These are phyloP conservation scores for Atkinsonella hypoxylon DNA, from an alignment of 2,329 filamentous ascomycete genomes.

Conservation along the genomic window DNA sequence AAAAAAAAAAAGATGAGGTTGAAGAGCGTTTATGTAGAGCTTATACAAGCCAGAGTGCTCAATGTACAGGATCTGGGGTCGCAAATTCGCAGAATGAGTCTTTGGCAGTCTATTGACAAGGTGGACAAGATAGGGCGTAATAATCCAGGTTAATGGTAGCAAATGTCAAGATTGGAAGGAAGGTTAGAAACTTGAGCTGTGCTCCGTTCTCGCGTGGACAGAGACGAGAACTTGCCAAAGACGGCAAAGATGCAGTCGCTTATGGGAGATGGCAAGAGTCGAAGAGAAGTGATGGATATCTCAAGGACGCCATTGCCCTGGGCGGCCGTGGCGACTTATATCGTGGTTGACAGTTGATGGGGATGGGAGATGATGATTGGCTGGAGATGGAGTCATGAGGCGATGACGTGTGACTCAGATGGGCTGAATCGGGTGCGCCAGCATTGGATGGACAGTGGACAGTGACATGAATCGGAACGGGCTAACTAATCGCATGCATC, in stretches of 20 bases:
- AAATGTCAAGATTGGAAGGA: neutral
- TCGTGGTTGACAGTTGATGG: neutral
- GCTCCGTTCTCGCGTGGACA: neutral
- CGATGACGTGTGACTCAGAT: slow-evolving; percentile 4
- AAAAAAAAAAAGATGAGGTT: neutral
- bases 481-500: no score
- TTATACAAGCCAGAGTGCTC: neutral
- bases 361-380: slow-evolving; percentile 10
- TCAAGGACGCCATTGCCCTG: neutral
- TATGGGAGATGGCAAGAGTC: neutral
- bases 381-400: slow-evolving; percentile 12
- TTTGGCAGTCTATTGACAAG: neutral
- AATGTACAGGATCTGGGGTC: neutral
- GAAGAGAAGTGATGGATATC: neutral
- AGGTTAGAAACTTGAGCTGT: neutral
- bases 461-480: neutral
- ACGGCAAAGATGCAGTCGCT: neutral
- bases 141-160: neutral
- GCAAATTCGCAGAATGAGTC: neutral
- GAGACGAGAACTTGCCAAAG: neutral
- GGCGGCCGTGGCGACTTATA: slow-evolving; percentile 3
- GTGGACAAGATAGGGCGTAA: neutral
- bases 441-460: no score
- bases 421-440: neutral
- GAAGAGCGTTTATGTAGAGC: neutral